A percentile compares a stretch with the other conserved stretches of the same genome.
Evolutionary conservation across 306 rosid genomes (phyloP).

Genomic region (Cyamopsis tetragonoloba): DNA sequence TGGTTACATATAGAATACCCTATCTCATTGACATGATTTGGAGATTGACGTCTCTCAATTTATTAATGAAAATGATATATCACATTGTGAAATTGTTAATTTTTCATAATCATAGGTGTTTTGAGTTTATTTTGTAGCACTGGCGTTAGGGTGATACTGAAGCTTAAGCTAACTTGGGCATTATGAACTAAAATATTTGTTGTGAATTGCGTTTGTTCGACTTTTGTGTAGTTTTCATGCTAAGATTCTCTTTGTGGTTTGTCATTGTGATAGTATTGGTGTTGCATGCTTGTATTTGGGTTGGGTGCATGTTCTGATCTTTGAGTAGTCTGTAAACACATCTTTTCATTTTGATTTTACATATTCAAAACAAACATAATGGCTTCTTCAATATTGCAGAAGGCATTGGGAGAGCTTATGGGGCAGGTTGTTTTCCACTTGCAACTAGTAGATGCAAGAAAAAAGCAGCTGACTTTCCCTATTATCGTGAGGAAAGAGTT

Average conservation of each 20-base stretch:
- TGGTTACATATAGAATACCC: not conserved
- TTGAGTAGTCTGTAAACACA: not conserved
- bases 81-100: not conserved
- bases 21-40: not conserved
- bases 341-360: not conserved
- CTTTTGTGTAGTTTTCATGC: constrained; percentile 5
- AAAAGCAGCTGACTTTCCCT: constrained; percentile 45
- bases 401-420: constrained; percentile 59
- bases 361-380: constrained; percentile 4
- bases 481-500: constrained; percentile 53
- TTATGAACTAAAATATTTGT: not conserved
- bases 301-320: not conserved
- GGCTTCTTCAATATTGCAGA: constrained; percentile 41
- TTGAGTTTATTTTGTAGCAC: not conserved
- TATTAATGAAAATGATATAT: not conserved
- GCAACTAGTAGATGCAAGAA: constrained; percentile 57
- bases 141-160: not conserved
- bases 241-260: not conserved
- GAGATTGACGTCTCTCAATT: not conserved
- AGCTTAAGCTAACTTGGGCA: not conserved
- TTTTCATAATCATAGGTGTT: not conserved
- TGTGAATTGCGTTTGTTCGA: not conserved
- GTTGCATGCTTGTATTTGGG: constrained; percentile 2
- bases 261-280: not conserved
- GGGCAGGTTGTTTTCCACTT: constrained; percentile 56